Base-by-base conservation (phyloP, 495 filamentous ascomycete genomes). In the Oidiodendron maius region DNA sequence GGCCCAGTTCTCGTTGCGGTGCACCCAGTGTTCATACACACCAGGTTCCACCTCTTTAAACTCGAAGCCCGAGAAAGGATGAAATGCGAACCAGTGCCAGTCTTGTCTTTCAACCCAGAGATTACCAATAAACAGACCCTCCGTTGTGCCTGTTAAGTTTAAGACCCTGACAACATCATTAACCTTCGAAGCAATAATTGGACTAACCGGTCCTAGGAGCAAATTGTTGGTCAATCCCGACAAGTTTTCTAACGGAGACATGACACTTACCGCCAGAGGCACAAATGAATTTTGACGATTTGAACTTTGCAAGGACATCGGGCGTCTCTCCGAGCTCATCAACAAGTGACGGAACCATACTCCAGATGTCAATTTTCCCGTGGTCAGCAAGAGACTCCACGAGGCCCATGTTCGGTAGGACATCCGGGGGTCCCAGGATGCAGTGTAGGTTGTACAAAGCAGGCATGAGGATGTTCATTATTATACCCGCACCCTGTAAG, bases 21-120 rank as follows among this genome's bases (percentile, higher is more conserved):
- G 60, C 17, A 61, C 59, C 60, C 60, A 63, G 32, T 63, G 60
- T 32, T 63, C n/a, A n/a, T n/a, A n/a, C n/a, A n/a, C n/a, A n/a
- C n/a, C 59, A 46, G 17, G 22, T 32, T 34, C 16, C 13, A 11
- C 69, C 37, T 61, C 38, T 40, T 60, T 61, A 46, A 63, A 63
- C 39, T 63, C 59, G 37, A 63, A 59, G 0, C 59, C 59, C 17
- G 59, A 55, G 30, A 43, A 52, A 2, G 61, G 61, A 22, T 63
- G 56, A 25, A 59, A 63, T 13, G 44, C 44, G 32, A 63, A 63
- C 52, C 52, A 63, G 21, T 37, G 50, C 59, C 42, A 67, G 15
- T 61, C 56, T 30, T 12, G 5, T 30, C 5, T 30, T 30, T 30
- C 26, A 30, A 30, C n/a, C n/a, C n/a, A 30, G 26, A 30, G 26